These are phyloP conservation scores for Oryza rufipogon DNA, from an alignment of 176 grass and related monocot genomes.

Conservation along the genomic window DNA sequence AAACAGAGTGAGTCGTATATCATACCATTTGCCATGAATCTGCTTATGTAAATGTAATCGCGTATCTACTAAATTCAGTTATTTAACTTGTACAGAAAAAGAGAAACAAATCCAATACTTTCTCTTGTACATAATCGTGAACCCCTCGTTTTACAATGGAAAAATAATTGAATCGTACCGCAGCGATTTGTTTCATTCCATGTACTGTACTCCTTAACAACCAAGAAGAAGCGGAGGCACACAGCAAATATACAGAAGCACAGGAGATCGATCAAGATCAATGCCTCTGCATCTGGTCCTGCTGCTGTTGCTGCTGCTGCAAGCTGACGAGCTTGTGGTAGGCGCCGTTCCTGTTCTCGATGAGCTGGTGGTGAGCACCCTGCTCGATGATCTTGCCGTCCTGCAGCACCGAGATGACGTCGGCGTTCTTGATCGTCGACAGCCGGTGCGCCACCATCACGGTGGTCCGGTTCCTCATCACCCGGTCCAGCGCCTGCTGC, in stretches of 20 bases:
- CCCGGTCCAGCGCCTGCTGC: constrained; percentile 78
- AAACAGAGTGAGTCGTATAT: no score
- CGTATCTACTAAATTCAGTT: neutral
- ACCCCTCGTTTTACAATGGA: constrained; percentile 23
- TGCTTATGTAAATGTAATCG: neutral
- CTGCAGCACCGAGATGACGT: constrained; percentile 89
- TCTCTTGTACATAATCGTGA: constrained; percentile 27
- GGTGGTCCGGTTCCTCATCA: constrained; percentile 93
- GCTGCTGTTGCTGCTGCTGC: constrained; percentile 64
- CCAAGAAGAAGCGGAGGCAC: neutral
- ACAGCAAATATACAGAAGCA: neutral
- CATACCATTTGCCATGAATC: neutral
- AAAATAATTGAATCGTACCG: neutral
- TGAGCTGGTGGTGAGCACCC: constrained; percentile 64
- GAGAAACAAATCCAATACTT: constrained; percentile 27
- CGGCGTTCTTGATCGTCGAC: constrained; percentile 86
- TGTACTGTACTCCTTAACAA: neutral
- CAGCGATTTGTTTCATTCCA: constrained; percentile 6
- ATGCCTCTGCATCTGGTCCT: constrained; percentile 47
- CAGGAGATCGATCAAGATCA: constrained; percentile 5
- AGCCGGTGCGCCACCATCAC: constrained; percentile 91
- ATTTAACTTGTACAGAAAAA: constrained; percentile 29
- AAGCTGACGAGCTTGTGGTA: constrained; percentile 88
- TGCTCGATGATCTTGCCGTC: constrained; percentile 93
- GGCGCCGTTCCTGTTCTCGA: constrained; percentile 72